Base-by-base conservation (phyloP, 176 grass and related monocot genomes). In the Poa pratensis region DNA sequence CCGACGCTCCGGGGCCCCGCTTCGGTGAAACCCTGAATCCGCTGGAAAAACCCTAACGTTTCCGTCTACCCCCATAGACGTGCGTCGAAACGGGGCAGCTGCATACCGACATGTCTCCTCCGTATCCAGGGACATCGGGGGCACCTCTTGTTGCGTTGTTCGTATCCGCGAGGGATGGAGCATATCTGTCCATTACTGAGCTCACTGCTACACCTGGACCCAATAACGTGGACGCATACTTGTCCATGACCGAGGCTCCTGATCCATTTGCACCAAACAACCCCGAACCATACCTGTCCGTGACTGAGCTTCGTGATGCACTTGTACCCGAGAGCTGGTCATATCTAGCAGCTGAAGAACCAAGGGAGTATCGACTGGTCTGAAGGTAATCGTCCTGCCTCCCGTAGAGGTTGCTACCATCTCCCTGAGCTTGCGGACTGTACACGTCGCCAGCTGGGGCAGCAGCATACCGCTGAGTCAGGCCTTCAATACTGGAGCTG, bases 171-270 rank as follows among this genome's bases (percentile, higher is more conserved):
- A n/a, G n/a, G n/a, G n/a, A n/a, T n/a, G n/a, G n/a, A n/a, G n/a
- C n/a, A n/a, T n/a, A n/a, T n/a, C n/a, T n/a, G n/a, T n/a, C n/a
- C n/a, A n/a, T n/a, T n/a, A n/a, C n/a, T n/a, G n/a, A n/a, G n/a
- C n/a, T n/a, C n/a, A n/a, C 43, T 72, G 63, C 9, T 24, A 49
- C 82, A 70, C 24, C 78, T 10, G 75, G 62, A 37, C 66, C 72
- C n/a, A 69, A 80, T 16, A 85, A 40, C 24, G 54, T 63, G 2
- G 40, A 18, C 8, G 78, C 81, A 80, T 98, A 94, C 73, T 54
- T 91, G 66, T 92, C 85, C 73, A 87, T 89, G 62, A 76, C 85
- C 23, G 86, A 95, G 14, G 73, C 76, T 81, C 72, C 64, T 81
- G 55, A 45, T 72, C 54, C 83, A 84, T 32, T 16, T 4, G 63